Base-by-base conservation (phyloP, 257 asterid genomes). In the Vinca minor region DNA sequence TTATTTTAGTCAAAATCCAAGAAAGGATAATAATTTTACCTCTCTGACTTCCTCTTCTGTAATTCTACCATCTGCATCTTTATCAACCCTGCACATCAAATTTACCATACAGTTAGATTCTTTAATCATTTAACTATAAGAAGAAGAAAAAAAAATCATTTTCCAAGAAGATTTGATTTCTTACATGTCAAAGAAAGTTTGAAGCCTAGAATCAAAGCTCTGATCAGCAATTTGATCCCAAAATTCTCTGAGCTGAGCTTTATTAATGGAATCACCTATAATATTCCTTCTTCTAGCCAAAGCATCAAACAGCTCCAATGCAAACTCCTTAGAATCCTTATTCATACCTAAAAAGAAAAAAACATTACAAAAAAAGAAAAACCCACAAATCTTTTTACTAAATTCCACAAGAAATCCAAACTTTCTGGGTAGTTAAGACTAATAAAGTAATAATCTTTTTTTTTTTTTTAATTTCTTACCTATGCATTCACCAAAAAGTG, bases 271-370 rank as follows among this genome's bases (percentile, higher is more conserved):
- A 55, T 73, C 95, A 5, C 84, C 80, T 66, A 75, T 62, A 53
- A 87, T 77, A 8, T 78, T 83, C 79, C 91, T 77, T 68, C 94
- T 61, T 55, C 97, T 78, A 1, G 81, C 80, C 12, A 89, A 85
- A 0, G 97, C 84, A 76, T 87, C 94, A 52, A 85, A 87, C 5
- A 89, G 88, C 76, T 89, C 88, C 12, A 77, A 82, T 20, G 95
- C 89, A 38, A 89, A 89, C 46, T 80, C 92, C 76, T 87, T 82
- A 0, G 91, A 87, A 68, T 85, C 94, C 74, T 81, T 83, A 10
- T 86, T 83, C 97, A 90, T 90, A 38, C 97, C 97, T 89, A 68
- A n/a, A n/a, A n/a, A n/a, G n/a, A n/a, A n/a, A n/a, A n/a, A n/a
- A n/a, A 18, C 58, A 63, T 53, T 53, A 4, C 20, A 17, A 56